Base-by-base conservation (phyloP, 2,329 filamentous ascomycete genomes). In the Cephalotrichum gorgonifer region DNA sequence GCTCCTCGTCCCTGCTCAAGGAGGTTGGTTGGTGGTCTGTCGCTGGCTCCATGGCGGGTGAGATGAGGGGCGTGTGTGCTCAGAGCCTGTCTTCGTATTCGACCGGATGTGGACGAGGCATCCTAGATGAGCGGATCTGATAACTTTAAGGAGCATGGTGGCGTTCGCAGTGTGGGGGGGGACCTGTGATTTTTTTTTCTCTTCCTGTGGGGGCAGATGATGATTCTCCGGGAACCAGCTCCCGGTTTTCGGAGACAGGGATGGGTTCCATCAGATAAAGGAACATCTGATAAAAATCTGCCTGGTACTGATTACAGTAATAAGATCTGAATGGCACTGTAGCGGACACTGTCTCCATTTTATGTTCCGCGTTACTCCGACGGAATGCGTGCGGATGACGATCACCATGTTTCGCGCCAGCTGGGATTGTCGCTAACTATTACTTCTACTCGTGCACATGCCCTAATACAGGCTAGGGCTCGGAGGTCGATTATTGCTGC, bases 111-210 rank as follows among this genome's bases (percentile, higher is more conserved):
- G 22, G 8, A 26, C 41, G 27, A 27, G 39, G 20, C 35, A 39
- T 17, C 14, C 15, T 8, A 42, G 23, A 12, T 11, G 41, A 17
- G 46, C 46, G 46, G 46, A 48, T 48, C 46, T 33, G 46, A 48
- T 48, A 48, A 48, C 46, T 48, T 42, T 48, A 48, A 48, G 31
- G 38, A 31, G 22, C 22, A 23, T 39, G 46, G 38, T 31, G 38
- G 25, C 38, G 20, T 43, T 15, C 15, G 25, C 15, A 7, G n/a
- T 43, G 41, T 43, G 41, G 41, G 41, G 41, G 41, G 12, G 5
- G 23, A 15, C 8, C 28, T 31, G 28, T 7, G 28, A n/a, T n/a
- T n/a, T n/a, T n/a, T n/a, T n/a, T n/a, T n/a, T n/a, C n/a, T n/a
- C n/a, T n/a, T n/a, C n/a, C n/a, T n/a, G n/a, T n/a, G n/a, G n/a